A percentile compares a stretch with the other conserved stretches of the same genome.
These are phyloP conservation scores for Neonectria punicea DNA, from an alignment of 2,329 filamentous ascomycete genomes.

Conservation along the genomic window DNA sequence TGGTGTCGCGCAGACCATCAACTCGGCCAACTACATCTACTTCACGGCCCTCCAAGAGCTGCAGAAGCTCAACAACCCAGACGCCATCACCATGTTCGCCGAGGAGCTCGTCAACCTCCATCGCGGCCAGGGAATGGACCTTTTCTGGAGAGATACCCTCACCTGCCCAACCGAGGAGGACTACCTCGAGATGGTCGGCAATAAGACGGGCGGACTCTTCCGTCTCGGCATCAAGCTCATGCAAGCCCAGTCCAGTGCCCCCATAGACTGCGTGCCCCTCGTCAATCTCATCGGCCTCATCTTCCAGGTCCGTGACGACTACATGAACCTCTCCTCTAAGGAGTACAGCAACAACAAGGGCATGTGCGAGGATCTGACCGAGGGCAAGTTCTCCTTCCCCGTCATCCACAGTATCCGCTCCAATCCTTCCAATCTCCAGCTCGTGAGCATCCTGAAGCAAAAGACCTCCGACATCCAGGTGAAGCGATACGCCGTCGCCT, in stretches of 20 bases:
- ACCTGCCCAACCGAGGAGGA: slow-evolving; percentile 88
- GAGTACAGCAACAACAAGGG: slow-evolving; percentile 91
- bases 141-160: slow-evolving; percentile 88
- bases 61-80: slow-evolving; percentile 74
- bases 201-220: slow-evolving; percentile 91
- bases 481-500: slow-evolving; percentile 88
- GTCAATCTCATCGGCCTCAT: slow-evolving; percentile 87
- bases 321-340: slow-evolving; percentile 82
- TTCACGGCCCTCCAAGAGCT: slow-evolving; percentile 83
- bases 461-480: slow-evolving; percentile 88
- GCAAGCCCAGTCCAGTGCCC: slow-evolving; percentile 74
- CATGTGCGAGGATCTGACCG: slow-evolving; percentile 92
- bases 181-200: slow-evolving; percentile 93
- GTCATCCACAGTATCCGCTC: slow-evolving; percentile 92
- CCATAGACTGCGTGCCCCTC: slow-evolving; percentile 80
- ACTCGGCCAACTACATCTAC: slow-evolving; percentile 90
- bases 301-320: slow-evolving; percentile 94
- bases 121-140: slow-evolving; percentile 88
- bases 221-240: slow-evolving; percentile 87
- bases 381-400: slow-evolving; percentile 97
- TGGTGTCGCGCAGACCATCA: slow-evolving; percentile 88
- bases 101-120: slow-evolving; percentile 88
- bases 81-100: slow-evolving; percentile 76
- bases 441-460: slow-evolving; percentile 93
- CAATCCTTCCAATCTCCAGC: slow-evolving; percentile 77